These are phyloP conservation scores for Parsonsia alboflavescens DNA, from an alignment of 257 asterid species.

Conservation along the genomic window DNA sequence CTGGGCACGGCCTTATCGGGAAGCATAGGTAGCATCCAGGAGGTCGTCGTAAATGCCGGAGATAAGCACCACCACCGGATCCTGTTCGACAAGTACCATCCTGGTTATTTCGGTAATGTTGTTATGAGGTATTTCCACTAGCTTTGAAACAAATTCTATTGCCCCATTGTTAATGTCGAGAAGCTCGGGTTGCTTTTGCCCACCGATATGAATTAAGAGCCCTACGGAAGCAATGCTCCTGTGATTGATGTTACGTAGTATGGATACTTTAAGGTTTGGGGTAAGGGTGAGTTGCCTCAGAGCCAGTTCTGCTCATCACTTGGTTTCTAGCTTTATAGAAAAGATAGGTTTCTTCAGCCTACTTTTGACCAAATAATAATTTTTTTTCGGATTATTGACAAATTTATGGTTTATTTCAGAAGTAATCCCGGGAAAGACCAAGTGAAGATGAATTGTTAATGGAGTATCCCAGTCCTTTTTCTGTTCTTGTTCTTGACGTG, in stretches of 20 bases:
- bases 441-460: no score
- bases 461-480: no score
- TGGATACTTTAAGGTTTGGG: slow-evolving; percentile 58
- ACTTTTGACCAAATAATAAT: not conserved
- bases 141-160: slow-evolving; percentile 12
- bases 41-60: slow-evolving; percentile 74
- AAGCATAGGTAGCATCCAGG: slow-evolving; percentile 82
- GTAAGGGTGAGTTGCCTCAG: slow-evolving; percentile 13
- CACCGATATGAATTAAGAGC: not conserved
- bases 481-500: no score
- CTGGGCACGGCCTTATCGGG: slow-evolving; percentile 74
- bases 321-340: slow-evolving; percentile 26
- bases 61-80: slow-evolving; percentile 82
- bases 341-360: slow-evolving; percentile 34
- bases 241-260: slow-evolving; percentile 13
- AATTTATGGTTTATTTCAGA: slow-evolving; percentile 42
- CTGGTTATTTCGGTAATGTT: slow-evolving; percentile 67
- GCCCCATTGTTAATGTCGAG: slow-evolving; percentile 11
- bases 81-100: slow-evolving; percentile 76
- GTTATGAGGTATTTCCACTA: slow-evolving; percentile 42
- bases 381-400: slow-evolving; percentile 12
- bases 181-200: slow-evolving; percentile 19
- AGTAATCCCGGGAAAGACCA: slow-evolving; percentile 27
- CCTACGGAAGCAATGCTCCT: slow-evolving; percentile 20
- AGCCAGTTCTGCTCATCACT: slow-evolving; percentile 18